Evolutionary conservation across 345 rosid species (phyloP).

Genomic region (Schrenkiella parvula): DNA sequence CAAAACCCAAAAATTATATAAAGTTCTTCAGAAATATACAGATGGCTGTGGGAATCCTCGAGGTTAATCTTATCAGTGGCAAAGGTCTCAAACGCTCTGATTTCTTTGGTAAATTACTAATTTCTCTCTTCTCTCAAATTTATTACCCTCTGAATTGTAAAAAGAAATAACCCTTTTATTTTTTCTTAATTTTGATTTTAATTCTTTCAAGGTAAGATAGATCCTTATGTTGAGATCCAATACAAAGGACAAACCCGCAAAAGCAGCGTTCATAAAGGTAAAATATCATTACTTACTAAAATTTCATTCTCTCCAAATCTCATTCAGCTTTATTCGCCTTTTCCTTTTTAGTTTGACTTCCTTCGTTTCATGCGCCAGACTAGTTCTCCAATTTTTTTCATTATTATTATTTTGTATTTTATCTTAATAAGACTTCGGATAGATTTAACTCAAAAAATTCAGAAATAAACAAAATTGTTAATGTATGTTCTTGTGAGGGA

Average conservation of each 20-base stretch:
- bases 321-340: background rate
- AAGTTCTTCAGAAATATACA: background rate
- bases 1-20: background rate
- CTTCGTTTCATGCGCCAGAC: background rate
- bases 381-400: background rate
- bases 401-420: background rate
- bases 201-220: constrained; percentile 44
- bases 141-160: background rate
- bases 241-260: constrained; percentile 70
- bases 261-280: constrained; percentile 71
- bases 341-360: background rate
- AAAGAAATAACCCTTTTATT: background rate
- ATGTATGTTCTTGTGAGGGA: background rate
- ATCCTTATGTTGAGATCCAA: constrained; percentile 67
- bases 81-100: constrained; percentile 64
- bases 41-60: constrained; percentile 72
- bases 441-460: background rate
- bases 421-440: background rate
- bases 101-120: constrained; percentile 44
- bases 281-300: background rate
- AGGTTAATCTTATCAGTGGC: constrained; percentile 58
- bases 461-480: background rate
- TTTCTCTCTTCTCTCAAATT: background rate
- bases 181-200: background rate
- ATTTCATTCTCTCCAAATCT: constrained; percentile 1